Percentiles rank a stretch among this genome's conserved stretches.
phyloP scores from a whole-genome alignment of 495 filamentous ascomycete genomes.

The Apodospora peruviana region DNA sequence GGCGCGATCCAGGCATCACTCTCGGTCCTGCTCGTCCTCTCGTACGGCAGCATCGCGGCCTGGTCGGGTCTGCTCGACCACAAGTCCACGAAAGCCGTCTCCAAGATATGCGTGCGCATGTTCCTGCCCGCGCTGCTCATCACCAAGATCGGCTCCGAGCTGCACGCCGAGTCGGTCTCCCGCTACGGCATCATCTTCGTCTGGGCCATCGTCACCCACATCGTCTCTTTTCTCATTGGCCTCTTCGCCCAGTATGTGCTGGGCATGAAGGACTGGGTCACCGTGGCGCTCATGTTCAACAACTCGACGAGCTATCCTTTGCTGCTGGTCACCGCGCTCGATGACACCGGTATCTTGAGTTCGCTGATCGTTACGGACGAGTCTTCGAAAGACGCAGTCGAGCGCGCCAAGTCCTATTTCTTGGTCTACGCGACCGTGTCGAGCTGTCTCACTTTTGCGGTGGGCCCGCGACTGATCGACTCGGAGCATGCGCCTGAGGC shows the following conservation, averaged over 20 bases:
- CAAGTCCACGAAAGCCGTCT: slow-evolving; percentile 55
- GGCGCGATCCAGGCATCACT: slow-evolving; percentile 66
- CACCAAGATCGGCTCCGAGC: slow-evolving; percentile 59
- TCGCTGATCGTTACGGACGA: slow-evolving; percentile 38
- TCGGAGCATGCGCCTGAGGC: slow-evolving; percentile 17
- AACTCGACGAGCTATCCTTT: slow-evolving; percentile 71
- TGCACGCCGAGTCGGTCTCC: slow-evolving; percentile 49
- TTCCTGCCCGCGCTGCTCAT: slow-evolving; percentile 69
- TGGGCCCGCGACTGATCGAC: slow-evolving; percentile 56
- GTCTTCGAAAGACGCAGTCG: slow-evolving; percentile 44
- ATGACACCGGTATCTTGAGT: slow-evolving; percentile 58
- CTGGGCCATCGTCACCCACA: slow-evolving; percentile 37
- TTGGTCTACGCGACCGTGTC: slow-evolving; percentile 48
- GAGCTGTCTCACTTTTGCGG: slow-evolving; percentile 48
- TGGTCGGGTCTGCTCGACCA: slow-evolving; percentile 53
- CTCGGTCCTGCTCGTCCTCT: slow-evolving; percentile 64
- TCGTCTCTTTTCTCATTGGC: slow-evolving; percentile 37
- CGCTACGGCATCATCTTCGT: slow-evolving; percentile 50
- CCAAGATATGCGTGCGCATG: slow-evolving; percentile 59
- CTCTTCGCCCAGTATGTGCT: slow-evolving; percentile 30
- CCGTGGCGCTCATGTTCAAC: slow-evolving; percentile 66
- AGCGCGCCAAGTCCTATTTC: slow-evolving; percentile 67
- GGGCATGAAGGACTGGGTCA: slow-evolving; percentile 59
- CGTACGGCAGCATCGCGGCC: slow-evolving; percentile 56
- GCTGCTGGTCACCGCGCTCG: slow-evolving; percentile 59